Percentiles rank a stretch among this genome's conserved stretches.
phyloP scores from a whole-genome alignment of 306 rosid genomes.

The Malus fusca region DNA sequence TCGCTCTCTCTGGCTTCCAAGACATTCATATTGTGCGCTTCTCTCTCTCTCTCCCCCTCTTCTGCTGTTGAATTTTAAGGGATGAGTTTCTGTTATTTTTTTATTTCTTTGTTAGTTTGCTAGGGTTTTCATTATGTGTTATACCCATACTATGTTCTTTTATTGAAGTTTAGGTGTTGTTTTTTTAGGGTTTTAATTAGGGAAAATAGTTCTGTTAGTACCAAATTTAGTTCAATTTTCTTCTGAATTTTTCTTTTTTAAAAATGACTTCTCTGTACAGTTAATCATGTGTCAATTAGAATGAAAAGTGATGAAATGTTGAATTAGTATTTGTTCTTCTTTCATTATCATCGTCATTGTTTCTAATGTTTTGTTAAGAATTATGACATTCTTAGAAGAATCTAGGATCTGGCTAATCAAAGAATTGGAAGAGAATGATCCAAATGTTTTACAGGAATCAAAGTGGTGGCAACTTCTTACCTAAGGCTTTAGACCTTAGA shows the following conservation, averaged over 20 bases:
- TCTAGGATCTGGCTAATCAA: neutral
- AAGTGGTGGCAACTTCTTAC: neutral
- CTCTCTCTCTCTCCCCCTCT: slow-evolving; percentile 44
- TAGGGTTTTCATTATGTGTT: slow-evolving; percentile 4
- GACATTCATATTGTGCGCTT: slow-evolving; percentile 85
- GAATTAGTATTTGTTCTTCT: neutral
- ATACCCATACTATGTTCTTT: neutral
- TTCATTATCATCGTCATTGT: neutral
- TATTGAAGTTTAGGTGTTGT: neutral
- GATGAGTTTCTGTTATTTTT: neutral
- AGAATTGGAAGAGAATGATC: neutral
- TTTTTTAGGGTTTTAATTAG: neutral
- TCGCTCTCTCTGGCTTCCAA: slow-evolving; percentile 88
- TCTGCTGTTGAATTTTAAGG: no score
- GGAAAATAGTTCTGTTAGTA: neutral
- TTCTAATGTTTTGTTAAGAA: neutral
- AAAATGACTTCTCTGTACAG: neutral
- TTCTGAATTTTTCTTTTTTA: neutral
- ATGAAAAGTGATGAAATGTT: neutral
- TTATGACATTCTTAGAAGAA: neutral
- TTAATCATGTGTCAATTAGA: neutral
- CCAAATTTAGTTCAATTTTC: neutral
- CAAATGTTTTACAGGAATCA: neutral
- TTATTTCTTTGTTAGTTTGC: neutral
- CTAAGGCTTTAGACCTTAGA: neutral